phyloP scores from a whole-genome alignment of 768 basidiomycete genomes.

The Boletus speciosus region DNA sequence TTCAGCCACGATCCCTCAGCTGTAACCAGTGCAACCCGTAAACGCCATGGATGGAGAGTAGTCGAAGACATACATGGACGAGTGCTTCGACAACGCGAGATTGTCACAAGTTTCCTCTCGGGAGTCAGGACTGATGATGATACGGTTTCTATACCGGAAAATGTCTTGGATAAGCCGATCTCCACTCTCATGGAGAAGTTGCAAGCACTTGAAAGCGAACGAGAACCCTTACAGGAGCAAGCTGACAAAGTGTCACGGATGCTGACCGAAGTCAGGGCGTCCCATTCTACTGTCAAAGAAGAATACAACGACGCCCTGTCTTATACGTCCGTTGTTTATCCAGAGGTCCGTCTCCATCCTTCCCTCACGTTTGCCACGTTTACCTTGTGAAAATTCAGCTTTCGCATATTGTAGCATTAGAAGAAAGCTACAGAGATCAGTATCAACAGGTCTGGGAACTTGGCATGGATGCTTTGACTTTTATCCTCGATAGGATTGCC shows the following conservation, averaged over 20 bases:
- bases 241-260: slow-evolving; percentile 48
- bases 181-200: slow-evolving; percentile 47
- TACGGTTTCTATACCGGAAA: slow-evolving; percentile 25
- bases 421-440: slow-evolving; percentile 76
- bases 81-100: slow-evolving; percentile 56
- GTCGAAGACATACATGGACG: slow-evolving; percentile 74
- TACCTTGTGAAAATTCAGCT: slow-evolving; percentile 40
- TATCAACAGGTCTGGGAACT: slow-evolving; percentile 82
- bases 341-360: slow-evolving; percentile 50
- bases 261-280: slow-evolving; percentile 50
- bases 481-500: slow-evolving; percentile 71
- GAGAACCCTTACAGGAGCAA: slow-evolving; percentile 41
- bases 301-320: slow-evolving; percentile 63
- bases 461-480: slow-evolving; percentile 72
- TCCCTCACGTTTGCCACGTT: not conserved
- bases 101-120: slow-evolving; percentile 47
- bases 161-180: slow-evolving; percentile 55
- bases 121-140: slow-evolving; percentile 2
- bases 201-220: slow-evolving; percentile 46
- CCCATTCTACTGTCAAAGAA: slow-evolving; percentile 55
- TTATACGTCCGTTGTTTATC: slow-evolving; percentile 73
- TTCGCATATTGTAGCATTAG: slow-evolving; percentile 64
- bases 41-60: slow-evolving; percentile 61
- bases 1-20: slow-evolving; percentile 75
- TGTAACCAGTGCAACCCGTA: slow-evolving; percentile 63